These are phyloP conservation scores for Neofusicoccum sp. DNA, from an alignment of 2,329 filamentous ascomycete species.

Conservation along the genomic window DNA sequence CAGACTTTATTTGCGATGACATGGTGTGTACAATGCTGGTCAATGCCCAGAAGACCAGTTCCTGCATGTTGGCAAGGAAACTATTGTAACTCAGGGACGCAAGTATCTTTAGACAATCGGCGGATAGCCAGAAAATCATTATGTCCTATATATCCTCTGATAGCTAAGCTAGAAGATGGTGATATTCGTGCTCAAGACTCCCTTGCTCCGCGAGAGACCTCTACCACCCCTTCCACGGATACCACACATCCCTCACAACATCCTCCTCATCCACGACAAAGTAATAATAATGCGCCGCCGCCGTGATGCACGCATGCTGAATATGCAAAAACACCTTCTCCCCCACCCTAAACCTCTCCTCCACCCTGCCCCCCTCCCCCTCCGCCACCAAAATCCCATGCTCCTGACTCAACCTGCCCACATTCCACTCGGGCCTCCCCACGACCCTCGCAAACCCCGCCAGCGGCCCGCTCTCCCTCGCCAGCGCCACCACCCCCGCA, in stretches of 20 bases:
- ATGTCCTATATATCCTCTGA: no score
- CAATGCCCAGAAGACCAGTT: no score
- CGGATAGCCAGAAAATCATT: no score
- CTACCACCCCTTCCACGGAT: constrained; percentile 18
- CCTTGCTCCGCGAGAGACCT: no score
- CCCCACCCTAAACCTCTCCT: constrained; percentile 30
- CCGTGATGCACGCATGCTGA: constrained; percentile 18
- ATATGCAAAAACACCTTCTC: constrained; percentile 12
- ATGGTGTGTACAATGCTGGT: no score
- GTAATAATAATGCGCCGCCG: constrained; percentile 16
- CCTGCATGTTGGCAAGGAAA: no score
- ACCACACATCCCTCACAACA: constrained; percentile 16
- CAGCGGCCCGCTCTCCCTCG: constrained; percentile 12
- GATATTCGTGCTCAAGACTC: no score
- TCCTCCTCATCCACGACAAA: constrained; percentile 18
- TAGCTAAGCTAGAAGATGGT: no score
- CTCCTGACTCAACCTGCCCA: constrained; percentile 16
- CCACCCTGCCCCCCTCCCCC: constrained; percentile 14
- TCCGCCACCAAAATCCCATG: constrained; percentile 14
- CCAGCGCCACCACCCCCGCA: constrained; percentile 3
- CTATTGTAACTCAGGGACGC: no score
- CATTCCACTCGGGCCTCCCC: background rate
- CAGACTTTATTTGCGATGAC: no score
- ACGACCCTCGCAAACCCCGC: constrained; percentile 6
- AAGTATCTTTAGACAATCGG: no score